phyloP scores from a whole-genome alignment of 179 eudicot genomes.

The Pouteria campechiana region DNA sequence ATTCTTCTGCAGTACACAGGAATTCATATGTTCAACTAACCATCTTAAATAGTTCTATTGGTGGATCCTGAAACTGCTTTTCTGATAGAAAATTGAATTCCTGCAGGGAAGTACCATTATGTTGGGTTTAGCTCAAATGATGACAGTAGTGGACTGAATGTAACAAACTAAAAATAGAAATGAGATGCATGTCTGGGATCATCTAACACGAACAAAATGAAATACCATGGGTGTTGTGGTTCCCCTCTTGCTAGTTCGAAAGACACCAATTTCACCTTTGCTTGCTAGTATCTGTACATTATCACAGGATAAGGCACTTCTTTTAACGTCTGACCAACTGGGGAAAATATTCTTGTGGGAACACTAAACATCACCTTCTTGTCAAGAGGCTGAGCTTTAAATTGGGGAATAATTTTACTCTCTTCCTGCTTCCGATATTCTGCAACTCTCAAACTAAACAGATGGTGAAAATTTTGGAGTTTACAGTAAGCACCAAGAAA shows the following conservation, averaged over 20 bases:
- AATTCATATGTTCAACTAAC: too few relatives aligned
- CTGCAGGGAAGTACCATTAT: conserved; percentile 22
- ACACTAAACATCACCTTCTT: conserved; percentile 28
- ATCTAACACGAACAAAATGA: too few relatives aligned
- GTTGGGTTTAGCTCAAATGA: too few relatives aligned
- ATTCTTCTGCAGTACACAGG: too few relatives aligned
- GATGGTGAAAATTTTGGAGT: neutral
- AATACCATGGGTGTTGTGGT: conserved; percentile 66
- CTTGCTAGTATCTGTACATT: conserved; percentile 1
- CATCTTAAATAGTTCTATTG: conserved; percentile 76
- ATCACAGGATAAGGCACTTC: neutral
- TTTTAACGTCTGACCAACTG: neutral
- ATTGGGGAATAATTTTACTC: conserved; percentile 7
- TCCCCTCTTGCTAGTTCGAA: conserved; percentile 60
- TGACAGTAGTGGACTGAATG: too few relatives aligned
- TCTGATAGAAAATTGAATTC: conserved; percentile 61
- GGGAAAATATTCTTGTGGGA: neutral
- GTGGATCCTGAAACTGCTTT: conserved; percentile 54
- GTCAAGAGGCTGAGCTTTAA: conserved; percentile 12
- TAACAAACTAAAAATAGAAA: too few relatives aligned
- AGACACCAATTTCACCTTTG: conserved; percentile 40
- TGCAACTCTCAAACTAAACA: conserved; percentile 20
- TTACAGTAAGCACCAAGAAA: neutral
- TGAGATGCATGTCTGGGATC: too few relatives aligned
- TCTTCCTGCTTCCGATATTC: conserved; percentile 18